Conservation (phyloP, 345 rosid genomes). For the Orychophragmus violaceus region DNA sequence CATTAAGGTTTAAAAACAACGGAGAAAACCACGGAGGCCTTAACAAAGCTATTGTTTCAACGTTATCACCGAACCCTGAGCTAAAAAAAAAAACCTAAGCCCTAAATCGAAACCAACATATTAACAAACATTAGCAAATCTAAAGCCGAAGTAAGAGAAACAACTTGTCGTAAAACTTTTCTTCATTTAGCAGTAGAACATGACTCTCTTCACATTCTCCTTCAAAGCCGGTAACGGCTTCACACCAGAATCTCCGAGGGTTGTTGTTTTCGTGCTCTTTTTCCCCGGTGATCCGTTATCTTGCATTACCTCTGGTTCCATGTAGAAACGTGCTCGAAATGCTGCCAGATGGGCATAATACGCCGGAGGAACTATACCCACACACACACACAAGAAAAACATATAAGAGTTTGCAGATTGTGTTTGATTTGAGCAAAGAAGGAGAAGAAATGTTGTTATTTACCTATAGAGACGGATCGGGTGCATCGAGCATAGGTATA, state of each 20-base stretch:
- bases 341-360: constrained; percentile 98
- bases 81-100: constrained; percentile 4
- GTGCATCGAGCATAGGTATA: constrained; percentile 98
- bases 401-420: not conserved
- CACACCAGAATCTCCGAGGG: constrained; percentile 47
- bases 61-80: not conserved
- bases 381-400: not conserved
- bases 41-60: constrained; percentile 8
- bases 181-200: constrained; percentile 73
- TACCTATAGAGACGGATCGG: constrained; percentile 90
- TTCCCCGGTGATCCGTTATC: constrained; percentile 59
- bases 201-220: constrained; percentile 96
- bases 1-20: not conserved
- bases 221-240: constrained; percentile 90
- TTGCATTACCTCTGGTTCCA: constrained; percentile 76
- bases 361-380: constrained; percentile 88
- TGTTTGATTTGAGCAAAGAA: not conserved
- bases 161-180: not conserved
- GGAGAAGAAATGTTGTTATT: not conserved
- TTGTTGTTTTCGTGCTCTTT: constrained; percentile 34
- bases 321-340: constrained; percentile 91
- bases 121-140: constrained; percentile 15
- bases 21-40: not conserved
- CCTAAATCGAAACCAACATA: not conserved
- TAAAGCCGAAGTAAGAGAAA: not conserved